A percentile compares a stretch with the other conserved stretches of the same genome.
These are phyloP conservation scores for Anastatica hierochuntica DNA, from an alignment of 345 rosid species.

Conservation along the genomic window DNA sequence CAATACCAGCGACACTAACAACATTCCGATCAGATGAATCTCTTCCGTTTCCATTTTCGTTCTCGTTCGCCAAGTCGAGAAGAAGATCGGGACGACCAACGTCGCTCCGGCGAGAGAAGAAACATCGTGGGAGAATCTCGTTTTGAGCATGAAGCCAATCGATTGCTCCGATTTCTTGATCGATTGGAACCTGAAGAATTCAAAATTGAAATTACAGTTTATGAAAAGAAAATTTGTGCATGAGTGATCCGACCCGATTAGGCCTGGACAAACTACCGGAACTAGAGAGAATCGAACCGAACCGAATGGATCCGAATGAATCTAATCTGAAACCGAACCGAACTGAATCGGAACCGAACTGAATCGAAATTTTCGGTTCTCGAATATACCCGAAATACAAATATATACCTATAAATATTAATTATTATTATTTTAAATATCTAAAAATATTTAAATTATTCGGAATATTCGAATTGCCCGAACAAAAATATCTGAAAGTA, in stretches of 20 bases:
- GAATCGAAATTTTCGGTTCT: too few species aligned
- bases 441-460: too few species aligned
- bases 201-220: background rate
- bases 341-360: too few species aligned
- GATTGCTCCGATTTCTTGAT: constrained; percentile 58
- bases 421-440: too few species aligned
- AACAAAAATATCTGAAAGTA: too few species aligned
- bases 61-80: constrained; percentile 32
- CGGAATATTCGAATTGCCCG: too few species aligned
- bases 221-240: background rate
- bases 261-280: too few species aligned
- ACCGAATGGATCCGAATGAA: too few species aligned
- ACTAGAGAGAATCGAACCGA: too few species aligned
- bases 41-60: constrained; percentile 36
- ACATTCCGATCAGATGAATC: constrained; percentile 28
- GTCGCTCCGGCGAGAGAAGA: constrained; percentile 63
- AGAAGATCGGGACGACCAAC: constrained; percentile 29
- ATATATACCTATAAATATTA: too few species aligned
- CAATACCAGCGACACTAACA: constrained; percentile 81
- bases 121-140: constrained; percentile 61
- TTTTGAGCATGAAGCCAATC: constrained; percentile 87
- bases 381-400: too few species aligned
- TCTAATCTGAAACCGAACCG: too few species aligned
- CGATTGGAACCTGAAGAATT: constrained; percentile 48
- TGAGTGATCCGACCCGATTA: background rate